Base-by-base conservation (phyloP, 2,329 filamentous ascomycete species). In the Akanthomyces lecanii region DNA sequence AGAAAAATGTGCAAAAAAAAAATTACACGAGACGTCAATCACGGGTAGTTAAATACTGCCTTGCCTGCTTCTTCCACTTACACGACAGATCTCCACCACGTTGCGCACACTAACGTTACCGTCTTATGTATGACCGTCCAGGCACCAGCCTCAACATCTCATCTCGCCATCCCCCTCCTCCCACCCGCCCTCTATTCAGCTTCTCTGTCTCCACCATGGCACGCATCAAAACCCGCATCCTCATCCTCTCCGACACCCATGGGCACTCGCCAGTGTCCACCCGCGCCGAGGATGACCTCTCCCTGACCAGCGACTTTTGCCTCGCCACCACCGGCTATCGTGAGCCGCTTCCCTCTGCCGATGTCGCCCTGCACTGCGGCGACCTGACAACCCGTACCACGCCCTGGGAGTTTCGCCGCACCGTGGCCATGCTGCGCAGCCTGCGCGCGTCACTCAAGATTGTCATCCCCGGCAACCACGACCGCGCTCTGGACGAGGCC, bases 401-500 rank as follows among this genome's bases (percentile, higher is more conserved):
- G 10, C 57, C 80, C 0, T 54, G 67, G 1, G 81, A 84, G 64
- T 78, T 78, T 48, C 68, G 66, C 12, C 67, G 67, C 0, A 75
- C 80, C 0, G 72, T 85, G 11, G 63, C 72, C n/a, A 69, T 79
- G 44, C 71, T 86, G 5, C 68, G 74, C 5, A 58, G 63, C 1
- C 68, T 83, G n/a, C 66, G 75, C 6, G 80, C 82, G 1, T 78
- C 80, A 0, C 72, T 85, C 7, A 85, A 84, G 65, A 73, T 85
- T 4, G 76, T 79, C 50, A 84, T 86, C 64, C 76, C 82, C 2
- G 82, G 83, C 2, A 85, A 85, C 64, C 82, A 85, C 66, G 82
- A 86, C 66, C 75, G 78, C 53, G 78, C 72, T 0, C 71, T 81
- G 47, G 77, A 82, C 33, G 55, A 64, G 16, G 30, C 50, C 7